Conservation (phyloP, 768 basidiomycete genomes). For the Boletus barrowsii region DNA sequence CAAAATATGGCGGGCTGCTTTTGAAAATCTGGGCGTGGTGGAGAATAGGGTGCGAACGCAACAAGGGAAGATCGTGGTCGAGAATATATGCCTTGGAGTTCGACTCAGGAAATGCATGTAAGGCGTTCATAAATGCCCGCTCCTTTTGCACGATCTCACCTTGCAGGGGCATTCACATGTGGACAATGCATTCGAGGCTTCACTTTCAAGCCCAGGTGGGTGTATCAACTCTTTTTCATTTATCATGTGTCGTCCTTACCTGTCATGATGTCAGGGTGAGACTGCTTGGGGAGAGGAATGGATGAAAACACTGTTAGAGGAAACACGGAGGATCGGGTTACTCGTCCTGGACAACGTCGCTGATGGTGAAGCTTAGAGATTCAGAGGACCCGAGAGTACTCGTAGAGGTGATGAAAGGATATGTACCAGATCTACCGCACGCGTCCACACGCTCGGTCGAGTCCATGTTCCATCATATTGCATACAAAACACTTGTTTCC, state of each 20-base stretch:
- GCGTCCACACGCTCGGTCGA: too few species aligned
- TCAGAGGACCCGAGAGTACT: too few species aligned
- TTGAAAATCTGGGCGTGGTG: slow-evolving; percentile 14
- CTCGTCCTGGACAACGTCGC: slow-evolving; percentile 8
- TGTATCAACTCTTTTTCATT: too few species aligned
- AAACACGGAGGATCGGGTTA: slow-evolving; percentile 13
- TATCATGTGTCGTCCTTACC: too few species aligned
- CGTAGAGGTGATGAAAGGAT: too few species aligned
- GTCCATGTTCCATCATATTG: too few species aligned
- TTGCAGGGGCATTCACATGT: slow-evolving; percentile 12
- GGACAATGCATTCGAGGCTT: slow-evolving; percentile 18
- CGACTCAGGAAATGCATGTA: slow-evolving; percentile 11
- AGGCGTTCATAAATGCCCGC: not conserved
- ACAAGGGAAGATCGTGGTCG: slow-evolving; percentile 5
- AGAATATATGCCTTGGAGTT: slow-evolving; percentile 5
- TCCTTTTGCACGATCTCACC: not conserved
- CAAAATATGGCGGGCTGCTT: slow-evolving; percentile 1
- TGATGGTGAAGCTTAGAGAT: too few species aligned
- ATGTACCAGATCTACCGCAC: too few species aligned
- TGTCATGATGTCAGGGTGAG: slow-evolving; percentile 8
- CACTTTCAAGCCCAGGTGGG: slow-evolving; percentile 14
- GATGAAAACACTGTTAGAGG: slow-evolving; percentile 12
- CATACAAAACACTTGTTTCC: too few species aligned
- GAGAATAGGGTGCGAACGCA: slow-evolving; percentile 8
- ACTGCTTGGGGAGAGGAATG: slow-evolving; percentile 19